Evolutionary conservation across 2,329 filamentous ascomycete species (phyloP).

Genomic region (Hypoxylon sp.): DNA sequence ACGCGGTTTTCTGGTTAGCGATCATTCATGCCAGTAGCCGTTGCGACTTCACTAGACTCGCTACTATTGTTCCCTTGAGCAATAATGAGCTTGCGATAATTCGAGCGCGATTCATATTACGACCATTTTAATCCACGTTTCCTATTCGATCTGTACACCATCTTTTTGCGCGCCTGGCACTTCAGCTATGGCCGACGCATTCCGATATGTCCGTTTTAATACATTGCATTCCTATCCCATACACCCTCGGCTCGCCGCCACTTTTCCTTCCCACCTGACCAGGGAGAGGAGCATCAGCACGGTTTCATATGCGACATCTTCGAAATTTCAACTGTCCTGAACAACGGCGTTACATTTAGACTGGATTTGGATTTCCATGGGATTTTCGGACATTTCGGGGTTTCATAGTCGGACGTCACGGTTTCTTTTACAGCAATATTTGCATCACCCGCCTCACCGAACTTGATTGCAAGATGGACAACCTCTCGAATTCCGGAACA

Average conservation of each 20-base stretch:
- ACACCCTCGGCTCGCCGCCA: constrained; percentile 44
- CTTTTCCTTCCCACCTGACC: constrained; percentile 40
- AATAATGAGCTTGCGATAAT: constrained; percentile 28
- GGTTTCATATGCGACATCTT: constrained; percentile 39
- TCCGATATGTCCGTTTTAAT: constrained; percentile 52
- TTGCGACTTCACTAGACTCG: constrained; percentile 13
- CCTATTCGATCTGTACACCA: constrained; percentile 52
- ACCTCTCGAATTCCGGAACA: constrained; percentile 19
- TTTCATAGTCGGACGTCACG: constrained; percentile 31
- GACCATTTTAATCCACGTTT: constrained; percentile 45
- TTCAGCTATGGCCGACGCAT: constrained; percentile 44
- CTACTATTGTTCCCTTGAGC: constrained; percentile 16
- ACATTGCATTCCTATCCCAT: constrained; percentile 45
- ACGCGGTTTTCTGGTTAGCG: constrained; percentile 17
- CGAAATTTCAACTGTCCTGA: constrained; percentile 32
- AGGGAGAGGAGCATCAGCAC: constrained; percentile 38
- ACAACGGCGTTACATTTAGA: constrained; percentile 49
- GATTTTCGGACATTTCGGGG: constrained; percentile 33
- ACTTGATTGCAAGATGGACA: constrained; percentile 19
- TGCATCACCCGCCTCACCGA: constrained; percentile 26
- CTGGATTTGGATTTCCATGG: constrained; percentile 37
- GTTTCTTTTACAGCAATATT: constrained; percentile 29
- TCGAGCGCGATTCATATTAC: constrained; percentile 37
- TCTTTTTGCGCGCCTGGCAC: constrained; percentile 42
- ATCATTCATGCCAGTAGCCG: constrained; percentile 16